Percentiles rank a stretch among this genome's conserved stretches.
phyloP scores from a whole-genome alignment of 169 alveolate species.

The Amoebophrya sp. region DNA sequence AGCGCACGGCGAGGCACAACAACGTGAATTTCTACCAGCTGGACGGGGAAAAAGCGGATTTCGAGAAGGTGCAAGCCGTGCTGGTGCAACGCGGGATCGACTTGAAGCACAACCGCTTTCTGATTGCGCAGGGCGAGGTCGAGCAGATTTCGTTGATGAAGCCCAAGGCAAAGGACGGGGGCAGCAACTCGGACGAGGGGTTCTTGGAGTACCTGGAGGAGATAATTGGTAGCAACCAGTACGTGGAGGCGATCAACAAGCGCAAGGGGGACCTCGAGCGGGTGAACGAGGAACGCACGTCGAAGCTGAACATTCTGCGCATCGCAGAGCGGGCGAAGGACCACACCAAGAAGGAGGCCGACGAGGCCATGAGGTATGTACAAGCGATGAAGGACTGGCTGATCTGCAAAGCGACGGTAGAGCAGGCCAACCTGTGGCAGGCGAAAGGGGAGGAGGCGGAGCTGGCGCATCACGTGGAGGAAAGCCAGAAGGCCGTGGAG shows the following conservation, averaged over 20 bases:
- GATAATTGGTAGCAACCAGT: constrained; percentile 81
- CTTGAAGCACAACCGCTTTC: constrained; percentile 77
- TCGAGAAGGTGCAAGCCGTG: constrained; percentile 69
- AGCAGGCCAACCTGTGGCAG: too few relatives aligned
- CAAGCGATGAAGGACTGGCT: constrained; percentile 41
- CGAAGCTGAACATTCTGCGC: too few relatives aligned
- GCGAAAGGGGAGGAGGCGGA: too few relatives aligned
- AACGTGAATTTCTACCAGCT: too few relatives aligned
- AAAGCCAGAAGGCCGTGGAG: too few relatives aligned
- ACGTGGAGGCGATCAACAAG: constrained; percentile 53
- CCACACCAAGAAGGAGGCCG: constrained; percentile 44
- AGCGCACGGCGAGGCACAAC: too few relatives aligned
- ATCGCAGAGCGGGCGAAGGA: constrained; percentile 36
- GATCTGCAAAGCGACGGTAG: too few relatives aligned
- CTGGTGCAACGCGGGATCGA: constrained; percentile 80
- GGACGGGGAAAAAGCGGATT: too few relatives aligned
- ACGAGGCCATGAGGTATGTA: constrained; percentile 46
- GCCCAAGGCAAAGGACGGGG: constrained; percentile 64
- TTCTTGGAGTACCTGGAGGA: constrained; percentile 89
- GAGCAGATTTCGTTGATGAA: constrained; percentile 92
- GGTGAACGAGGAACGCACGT: too few relatives aligned
- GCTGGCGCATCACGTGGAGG: too few relatives aligned
- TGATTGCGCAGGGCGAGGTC: constrained; percentile 84
- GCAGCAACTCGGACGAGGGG: constrained; percentile 67
- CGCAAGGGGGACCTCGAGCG: constrained; percentile 38